A percentile compares a stretch with the other conserved stretches of the same genome.
Conservation (phyloP, 208 protist species). For the Leishmania lainsoni region DNA sequence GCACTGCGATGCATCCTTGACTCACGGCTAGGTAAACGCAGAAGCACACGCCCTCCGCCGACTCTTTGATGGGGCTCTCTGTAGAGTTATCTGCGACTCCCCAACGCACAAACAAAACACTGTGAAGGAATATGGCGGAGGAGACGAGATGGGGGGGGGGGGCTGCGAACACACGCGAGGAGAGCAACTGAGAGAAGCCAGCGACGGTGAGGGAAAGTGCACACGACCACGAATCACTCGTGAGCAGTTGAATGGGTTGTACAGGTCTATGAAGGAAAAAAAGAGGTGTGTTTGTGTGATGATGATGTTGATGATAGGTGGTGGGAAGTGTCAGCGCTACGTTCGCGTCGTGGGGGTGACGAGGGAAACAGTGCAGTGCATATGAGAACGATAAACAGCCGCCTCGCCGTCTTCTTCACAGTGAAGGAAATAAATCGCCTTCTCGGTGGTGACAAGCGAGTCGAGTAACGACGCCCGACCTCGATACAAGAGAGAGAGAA, state of each 20-base stretch:
- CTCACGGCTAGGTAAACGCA: neutral
- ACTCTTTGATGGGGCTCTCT: neutral
- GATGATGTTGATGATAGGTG: neutral
- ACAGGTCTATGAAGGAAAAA: slow-evolving; percentile 1
- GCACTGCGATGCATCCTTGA: neutral
- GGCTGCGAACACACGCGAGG: neutral
- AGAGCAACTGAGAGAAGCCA: neutral
- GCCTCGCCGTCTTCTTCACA: neutral
- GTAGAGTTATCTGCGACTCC: too few species aligned
- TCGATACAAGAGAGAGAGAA: neutral
- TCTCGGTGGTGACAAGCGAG: neutral
- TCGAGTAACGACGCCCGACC: neutral
- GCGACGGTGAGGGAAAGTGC: too few species aligned
- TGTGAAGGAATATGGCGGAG: neutral
- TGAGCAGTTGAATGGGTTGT: neutral
- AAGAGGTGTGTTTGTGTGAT: neutral
- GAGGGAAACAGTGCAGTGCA: neutral
- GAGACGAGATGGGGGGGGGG: neutral
- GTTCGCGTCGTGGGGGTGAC: neutral
- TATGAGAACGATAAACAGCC: neutral
- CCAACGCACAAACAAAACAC: too few species aligned
- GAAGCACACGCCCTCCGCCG: neutral
- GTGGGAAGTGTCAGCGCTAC: neutral
- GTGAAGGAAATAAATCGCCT: neutral
- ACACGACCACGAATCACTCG: neutral